Conservation (phyloP, 805 yeast genomes). For the Jamesozyma lodderae region DNA sequence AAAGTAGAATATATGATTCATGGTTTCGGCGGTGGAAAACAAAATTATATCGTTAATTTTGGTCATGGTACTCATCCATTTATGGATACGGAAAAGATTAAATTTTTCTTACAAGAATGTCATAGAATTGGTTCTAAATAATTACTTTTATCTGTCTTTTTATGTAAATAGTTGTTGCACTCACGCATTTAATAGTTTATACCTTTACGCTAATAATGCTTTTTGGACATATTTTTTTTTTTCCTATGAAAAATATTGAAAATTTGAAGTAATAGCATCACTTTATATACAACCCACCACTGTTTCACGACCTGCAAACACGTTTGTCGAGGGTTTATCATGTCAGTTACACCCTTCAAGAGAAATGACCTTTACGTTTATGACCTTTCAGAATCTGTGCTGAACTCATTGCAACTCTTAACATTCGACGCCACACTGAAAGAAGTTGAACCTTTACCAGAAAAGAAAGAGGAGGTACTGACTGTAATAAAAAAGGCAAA, state of each 20-base stretch:
- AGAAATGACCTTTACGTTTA: conserved; percentile 42
- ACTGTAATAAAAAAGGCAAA: conserved; percentile 8
- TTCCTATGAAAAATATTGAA: too few species aligned
- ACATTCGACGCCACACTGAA: conserved; percentile 46
- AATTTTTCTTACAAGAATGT: conserved; percentile 77
- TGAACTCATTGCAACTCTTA: conserved; percentile 42
- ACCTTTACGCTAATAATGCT: too few species aligned
- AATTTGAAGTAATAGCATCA: too few species aligned
- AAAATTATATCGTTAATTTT: conserved; percentile 83
- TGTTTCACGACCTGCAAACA: too few species aligned
- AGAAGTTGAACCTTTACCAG: conserved; percentile 16
- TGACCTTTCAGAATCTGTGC: conserved; percentile 33
- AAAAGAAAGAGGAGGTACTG: neutral
- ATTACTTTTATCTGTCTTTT: neutral
- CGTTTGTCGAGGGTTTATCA: too few species aligned
- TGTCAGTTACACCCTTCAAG: too few species aligned
- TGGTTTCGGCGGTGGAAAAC: conserved; percentile 91
- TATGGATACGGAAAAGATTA: conserved; percentile 87
- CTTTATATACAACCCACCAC: too few species aligned
- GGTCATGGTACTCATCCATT: conserved; percentile 99
- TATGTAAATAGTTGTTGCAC: neutral
- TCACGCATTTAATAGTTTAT: too few species aligned
- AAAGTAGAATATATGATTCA: conserved; percentile 82
- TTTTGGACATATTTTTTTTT: too few species aligned
- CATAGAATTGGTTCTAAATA: conserved; percentile 61